Conservation (phyloP, 2,329 filamentous ascomycete genomes). For the Exophiala xenobiotica region DNA sequence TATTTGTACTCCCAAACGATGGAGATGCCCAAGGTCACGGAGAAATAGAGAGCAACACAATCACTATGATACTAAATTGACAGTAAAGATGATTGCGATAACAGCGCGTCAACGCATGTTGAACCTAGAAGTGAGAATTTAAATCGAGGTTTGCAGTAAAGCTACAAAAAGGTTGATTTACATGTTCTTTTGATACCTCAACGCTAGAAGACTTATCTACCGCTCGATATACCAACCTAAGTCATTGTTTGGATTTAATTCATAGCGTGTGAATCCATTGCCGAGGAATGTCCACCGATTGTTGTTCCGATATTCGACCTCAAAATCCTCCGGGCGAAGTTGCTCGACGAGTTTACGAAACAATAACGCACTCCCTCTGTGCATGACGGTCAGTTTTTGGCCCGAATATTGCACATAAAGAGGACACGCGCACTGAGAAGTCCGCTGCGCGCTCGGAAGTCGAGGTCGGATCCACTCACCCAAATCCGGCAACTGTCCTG, state of each 20-base stretch:
- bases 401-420: not conserved
- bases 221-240: conserved; percentile 30
- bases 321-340: conserved; percentile 31
- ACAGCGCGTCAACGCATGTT: too few relatives aligned
- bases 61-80: too few relatives aligned
- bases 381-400: conserved; percentile 45
- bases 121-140: too few relatives aligned
- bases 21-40: too few relatives aligned
- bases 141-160: too few relatives aligned
- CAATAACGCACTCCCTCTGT: conserved; percentile 43
- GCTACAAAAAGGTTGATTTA: too few relatives aligned
- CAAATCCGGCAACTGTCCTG: not conserved
- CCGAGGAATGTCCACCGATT: conserved; percentile 52
- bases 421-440: not conserved
- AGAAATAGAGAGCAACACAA: too few relatives aligned
- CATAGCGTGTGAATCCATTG: conserved; percentile 45
- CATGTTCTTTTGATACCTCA: not conserved
- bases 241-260: conserved; percentile 31
- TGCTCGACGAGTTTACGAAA: conserved; percentile 39
- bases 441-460: not conserved
- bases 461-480: not conserved
- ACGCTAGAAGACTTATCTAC: not conserved
- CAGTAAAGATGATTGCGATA: too few relatives aligned
- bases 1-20: too few relatives aligned
- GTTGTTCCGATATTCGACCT: conserved; percentile 43